Conservation (phyloP, 192 early-diverging fungal species). For the Paraglomus occultum region DNA sequence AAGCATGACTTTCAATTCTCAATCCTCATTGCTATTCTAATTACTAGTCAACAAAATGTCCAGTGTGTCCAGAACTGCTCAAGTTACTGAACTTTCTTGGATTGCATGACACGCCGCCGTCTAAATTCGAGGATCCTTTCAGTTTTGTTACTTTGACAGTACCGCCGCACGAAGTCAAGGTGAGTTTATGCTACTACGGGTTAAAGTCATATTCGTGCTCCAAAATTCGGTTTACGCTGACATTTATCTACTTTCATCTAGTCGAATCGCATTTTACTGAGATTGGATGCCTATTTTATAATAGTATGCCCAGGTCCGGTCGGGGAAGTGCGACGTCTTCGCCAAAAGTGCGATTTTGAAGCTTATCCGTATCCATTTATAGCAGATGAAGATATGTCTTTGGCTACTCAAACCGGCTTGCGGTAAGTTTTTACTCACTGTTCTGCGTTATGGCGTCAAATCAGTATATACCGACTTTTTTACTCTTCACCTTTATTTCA, state of each 20-base stretch:
- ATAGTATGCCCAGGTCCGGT: slow-evolving; percentile 11
- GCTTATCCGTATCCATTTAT: slow-evolving; percentile 16
- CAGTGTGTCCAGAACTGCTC: slow-evolving; percentile 18
- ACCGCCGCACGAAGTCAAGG: neutral
- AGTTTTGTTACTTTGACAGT: neutral
- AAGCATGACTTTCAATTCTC: neutral
- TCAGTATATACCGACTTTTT: neutral
- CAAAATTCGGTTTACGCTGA: neutral
- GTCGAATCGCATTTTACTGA: slow-evolving; percentile 11
- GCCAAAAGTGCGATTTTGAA: neutral
- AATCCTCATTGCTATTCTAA: neutral
- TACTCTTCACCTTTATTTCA: neutral
- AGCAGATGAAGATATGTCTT: slow-evolving; percentile 16
- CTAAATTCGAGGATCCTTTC: slow-evolving; percentile 4
- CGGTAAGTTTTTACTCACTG: neutral
- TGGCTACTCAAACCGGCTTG: neutral
- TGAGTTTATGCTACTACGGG: neutral
- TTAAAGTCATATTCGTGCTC: neutral
- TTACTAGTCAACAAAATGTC: slow-evolving; percentile 13
- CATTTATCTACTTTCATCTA: neutral
- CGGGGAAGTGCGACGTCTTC: neutral
- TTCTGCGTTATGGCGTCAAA: neutral
- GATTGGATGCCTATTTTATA: slow-evolving; percentile 9
- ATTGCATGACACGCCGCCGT: neutral
- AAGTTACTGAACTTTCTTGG: slow-evolving; percentile 4